phyloP scores from a whole-genome alignment of 176 grass and related monocot genomes.

The barley (Hordeum vulgare) region DNA sequence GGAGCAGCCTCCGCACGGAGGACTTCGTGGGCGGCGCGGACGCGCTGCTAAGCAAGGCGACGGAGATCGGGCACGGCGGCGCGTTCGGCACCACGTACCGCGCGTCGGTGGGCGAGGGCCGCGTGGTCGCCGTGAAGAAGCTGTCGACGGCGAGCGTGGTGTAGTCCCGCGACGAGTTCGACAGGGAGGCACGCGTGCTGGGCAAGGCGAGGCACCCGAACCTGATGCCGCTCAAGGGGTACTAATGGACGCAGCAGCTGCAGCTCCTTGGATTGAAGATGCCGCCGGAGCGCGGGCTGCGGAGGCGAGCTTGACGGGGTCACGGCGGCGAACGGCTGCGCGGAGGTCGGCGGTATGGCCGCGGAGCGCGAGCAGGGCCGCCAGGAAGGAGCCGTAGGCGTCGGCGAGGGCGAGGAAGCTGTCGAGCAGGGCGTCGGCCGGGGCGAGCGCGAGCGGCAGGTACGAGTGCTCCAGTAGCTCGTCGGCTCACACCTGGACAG shows the following conservation, averaged over 20 bases:
- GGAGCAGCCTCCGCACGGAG: slow-evolving; percentile 55
- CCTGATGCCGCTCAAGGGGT: slow-evolving; percentile 71
- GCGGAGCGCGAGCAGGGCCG: slow-evolving; percentile 18
- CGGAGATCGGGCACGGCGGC: slow-evolving; percentile 60
- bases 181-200: slow-evolving; percentile 70
- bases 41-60: slow-evolving; percentile 63
- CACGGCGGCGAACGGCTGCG: slow-evolving; percentile 28
- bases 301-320: slow-evolving; percentile 10
- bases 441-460: slow-evolving; percentile 12
- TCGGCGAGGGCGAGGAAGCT: slow-evolving; percentile 62
- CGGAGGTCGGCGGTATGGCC: slow-evolving; percentile 31
- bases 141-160: slow-evolving; percentile 42
- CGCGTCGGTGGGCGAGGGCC: slow-evolving; percentile 31
- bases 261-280: slow-evolving; percentile 73
- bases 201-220: slow-evolving; percentile 80
- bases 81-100: slow-evolving; percentile 67
- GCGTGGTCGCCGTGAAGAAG: slow-evolving; percentile 62
- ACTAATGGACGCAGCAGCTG: slow-evolving; percentile 90
- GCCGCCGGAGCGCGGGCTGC: slow-evolving; percentile 28
- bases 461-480: slow-evolving; percentile 33
- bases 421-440: slow-evolving; percentile 32
- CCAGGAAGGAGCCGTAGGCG: slow-evolving; percentile 45
- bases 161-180: slow-evolving; percentile 70
- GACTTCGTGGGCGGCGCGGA: slow-evolving; percentile 61
- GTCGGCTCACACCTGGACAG: no score